Evolutionary conservation across 78 protist genomes (phyloP).

Genomic region (Dictyostelium capitatum): DNA sequence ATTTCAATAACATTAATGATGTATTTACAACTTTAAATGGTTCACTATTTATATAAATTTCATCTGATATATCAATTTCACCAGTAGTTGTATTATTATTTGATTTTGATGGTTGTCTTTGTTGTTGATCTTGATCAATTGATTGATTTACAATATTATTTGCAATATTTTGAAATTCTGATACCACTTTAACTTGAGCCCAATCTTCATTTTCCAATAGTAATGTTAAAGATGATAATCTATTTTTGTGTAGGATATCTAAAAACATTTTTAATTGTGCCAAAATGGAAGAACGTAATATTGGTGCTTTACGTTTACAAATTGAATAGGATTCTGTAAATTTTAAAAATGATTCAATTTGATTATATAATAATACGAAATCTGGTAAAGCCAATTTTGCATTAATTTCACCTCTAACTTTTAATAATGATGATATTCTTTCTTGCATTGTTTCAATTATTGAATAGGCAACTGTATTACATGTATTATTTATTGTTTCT

Average conservation of each 20-base stretch:
- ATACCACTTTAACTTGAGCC: slow-evolving; percentile 50
- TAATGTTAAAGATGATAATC: slow-evolving; percentile 29
- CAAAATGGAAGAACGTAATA: slow-evolving; percentile 6
- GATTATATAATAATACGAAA: slow-evolving; percentile 54
- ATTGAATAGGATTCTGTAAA: slow-evolving; percentile 24
- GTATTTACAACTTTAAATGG: slow-evolving; percentile 73
- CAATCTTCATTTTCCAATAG: slow-evolving; percentile 74
- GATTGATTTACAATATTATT: slow-evolving; percentile 28
- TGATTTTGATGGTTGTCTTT: not conserved
- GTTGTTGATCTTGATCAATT: not conserved
- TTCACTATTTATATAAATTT: slow-evolving; percentile 46
- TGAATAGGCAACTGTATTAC: slow-evolving; percentile 19
- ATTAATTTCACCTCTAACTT: slow-evolving; percentile 57
- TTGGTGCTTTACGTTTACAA: slow-evolving; percentile 29
- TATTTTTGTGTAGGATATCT: slow-evolving; percentile 55
- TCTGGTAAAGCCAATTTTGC: slow-evolving; percentile 66
- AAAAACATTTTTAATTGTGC: slow-evolving; percentile 40
- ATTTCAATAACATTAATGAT: slow-evolving; percentile 66
- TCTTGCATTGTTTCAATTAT: slow-evolving; percentile 71
- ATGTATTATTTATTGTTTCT: slow-evolving; percentile 13
- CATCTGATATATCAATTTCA: slow-evolving; percentile 7
- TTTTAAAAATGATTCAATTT: slow-evolving; percentile 52
- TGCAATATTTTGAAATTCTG: slow-evolving; percentile 59
- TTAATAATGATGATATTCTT: slow-evolving; percentile 49
- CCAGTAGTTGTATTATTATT: not conserved